A percentile compares a stretch with the other conserved stretches of the same genome.
These are phyloP conservation scores for Gaertneriomyces sp. DNA, from an alignment of 192 early-diverging fungal species.

Conservation along the genomic window DNA sequence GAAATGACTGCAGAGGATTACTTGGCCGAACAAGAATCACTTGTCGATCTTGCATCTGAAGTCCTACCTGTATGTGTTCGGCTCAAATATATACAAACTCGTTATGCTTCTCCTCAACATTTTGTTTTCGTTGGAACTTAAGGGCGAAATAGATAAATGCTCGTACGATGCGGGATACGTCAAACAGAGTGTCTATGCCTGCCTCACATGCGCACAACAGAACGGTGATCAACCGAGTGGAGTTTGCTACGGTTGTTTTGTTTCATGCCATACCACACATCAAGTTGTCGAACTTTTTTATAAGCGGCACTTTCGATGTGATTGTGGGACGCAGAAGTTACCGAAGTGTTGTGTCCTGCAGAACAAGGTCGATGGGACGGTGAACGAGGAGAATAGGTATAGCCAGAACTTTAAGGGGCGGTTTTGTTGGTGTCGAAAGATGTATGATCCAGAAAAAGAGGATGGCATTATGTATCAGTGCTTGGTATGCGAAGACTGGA, in stretches of 20 bases:
- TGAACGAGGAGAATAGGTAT: constrained; percentile 73
- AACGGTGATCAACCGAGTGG: constrained; percentile 12
- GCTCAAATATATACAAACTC: neutral
- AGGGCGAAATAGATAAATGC: constrained; percentile 61
- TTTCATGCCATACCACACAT: constrained; percentile 60
- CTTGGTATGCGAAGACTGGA: constrained; percentile 81
- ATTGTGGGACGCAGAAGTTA: constrained; percentile 71
- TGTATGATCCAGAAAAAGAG: constrained; percentile 72
- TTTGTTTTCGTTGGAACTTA: neutral
- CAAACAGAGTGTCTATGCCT: constrained; percentile 76
- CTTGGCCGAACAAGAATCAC: constrained; percentile 18
- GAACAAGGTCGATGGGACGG: constrained; percentile 18
- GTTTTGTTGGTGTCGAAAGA: constrained; percentile 81
- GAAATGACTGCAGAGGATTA: constrained; percentile 19
- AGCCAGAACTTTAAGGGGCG: constrained; percentile 77
- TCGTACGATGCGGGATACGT: constrained; percentile 70
- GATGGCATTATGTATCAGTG: constrained; percentile 81
- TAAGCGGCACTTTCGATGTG: constrained; percentile 80
- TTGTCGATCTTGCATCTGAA: constrained; percentile 44
- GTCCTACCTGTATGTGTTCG: constrained; percentile 54
- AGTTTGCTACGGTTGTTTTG: constrained; percentile 36
- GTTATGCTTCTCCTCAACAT: neutral
- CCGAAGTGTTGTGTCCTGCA: constrained; percentile 21
- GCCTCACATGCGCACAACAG: constrained; percentile 65
- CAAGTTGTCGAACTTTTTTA: constrained; percentile 82